phyloP scores from a whole-genome alignment of 768 basidiomycete species.

The Lactarius hengduanensis region DNA sequence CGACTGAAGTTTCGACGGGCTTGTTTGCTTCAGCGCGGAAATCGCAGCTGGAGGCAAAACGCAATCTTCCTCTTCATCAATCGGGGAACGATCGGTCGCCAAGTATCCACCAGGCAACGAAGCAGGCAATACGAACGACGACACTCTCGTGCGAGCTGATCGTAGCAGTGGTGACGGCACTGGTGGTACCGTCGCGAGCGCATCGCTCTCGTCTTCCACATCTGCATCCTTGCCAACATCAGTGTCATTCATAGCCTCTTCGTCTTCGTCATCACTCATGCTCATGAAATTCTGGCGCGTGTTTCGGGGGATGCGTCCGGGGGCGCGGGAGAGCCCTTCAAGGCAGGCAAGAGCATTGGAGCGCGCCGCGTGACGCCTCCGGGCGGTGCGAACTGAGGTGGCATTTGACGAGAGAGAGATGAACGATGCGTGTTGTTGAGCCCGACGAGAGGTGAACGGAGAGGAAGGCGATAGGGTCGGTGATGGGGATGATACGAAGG shows the following conservation, averaged over 20 bases:
- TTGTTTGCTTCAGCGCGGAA: neutral
- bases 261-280: constrained; percentile 64
- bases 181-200: constrained; percentile 9
- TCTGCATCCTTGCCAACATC: constrained; percentile 28
- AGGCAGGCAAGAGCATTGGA: constrained; percentile 56
- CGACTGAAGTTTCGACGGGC: constrained; percentile 27
- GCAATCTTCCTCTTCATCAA: constrained; percentile 26
- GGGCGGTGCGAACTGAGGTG: constrained; percentile 24
- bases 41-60: constrained; percentile 14
- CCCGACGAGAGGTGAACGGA: constrained; percentile 28
- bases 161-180: constrained; percentile 18
- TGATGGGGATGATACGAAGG: constrained; percentile 25
- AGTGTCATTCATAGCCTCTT: constrained; percentile 31
- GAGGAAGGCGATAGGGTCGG: constrained; percentile 37
- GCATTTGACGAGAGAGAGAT: constrained; percentile 27
- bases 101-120: neutral
- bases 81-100: neutral
- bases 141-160: constrained; percentile 1
- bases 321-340: constrained; percentile 48
- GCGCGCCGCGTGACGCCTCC: constrained; percentile 24
- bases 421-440: constrained; percentile 22
- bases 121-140: constrained; percentile 24
- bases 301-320: constrained; percentile 29
- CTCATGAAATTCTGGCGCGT: constrained; percentile 57
- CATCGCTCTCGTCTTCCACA: constrained; percentile 36